A percentile compares a stretch with the other conserved stretches of the same genome.
Evolutionary conservation across 1,284 basidiomycete species (phyloP).

Genomic region (Anthracocystis walkeri): DNA sequence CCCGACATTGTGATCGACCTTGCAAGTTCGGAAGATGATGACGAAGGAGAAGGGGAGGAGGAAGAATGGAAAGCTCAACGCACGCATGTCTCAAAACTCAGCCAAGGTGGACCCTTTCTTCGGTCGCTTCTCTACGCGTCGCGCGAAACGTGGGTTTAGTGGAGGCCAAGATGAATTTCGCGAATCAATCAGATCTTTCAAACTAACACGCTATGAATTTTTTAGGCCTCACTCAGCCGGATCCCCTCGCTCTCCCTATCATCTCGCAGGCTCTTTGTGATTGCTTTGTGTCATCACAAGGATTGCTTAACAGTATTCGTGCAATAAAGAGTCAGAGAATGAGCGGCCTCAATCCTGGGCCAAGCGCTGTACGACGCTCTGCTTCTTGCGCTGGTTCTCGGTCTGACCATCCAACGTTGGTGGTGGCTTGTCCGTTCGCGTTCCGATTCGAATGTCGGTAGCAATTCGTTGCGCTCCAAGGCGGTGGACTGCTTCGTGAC

Average conservation of each 20-base stretch:
- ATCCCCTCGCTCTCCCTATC: background rate
- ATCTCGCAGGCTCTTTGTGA: background rate
- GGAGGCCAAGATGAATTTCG: slow-evolving; percentile 1
- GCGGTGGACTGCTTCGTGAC: slow-evolving; percentile 66
- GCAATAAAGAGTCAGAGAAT: background rate
- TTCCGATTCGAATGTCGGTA: slow-evolving; percentile 68
- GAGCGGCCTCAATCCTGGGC: slow-evolving; percentile 13
- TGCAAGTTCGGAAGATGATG: slow-evolving; percentile 1
- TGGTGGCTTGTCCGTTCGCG: slow-evolving; percentile 60
- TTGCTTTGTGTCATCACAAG: background rate
- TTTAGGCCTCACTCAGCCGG: background rate
- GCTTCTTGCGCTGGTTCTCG: slow-evolving; percentile 67
- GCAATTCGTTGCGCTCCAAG: slow-evolving; percentile 67
- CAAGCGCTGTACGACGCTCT: slow-evolving; percentile 61
- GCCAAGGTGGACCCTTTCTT: slow-evolving; percentile 14
- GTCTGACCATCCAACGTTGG: slow-evolving; percentile 43
- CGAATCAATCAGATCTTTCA: background rate
- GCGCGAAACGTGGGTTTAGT: slow-evolving; percentile 11
- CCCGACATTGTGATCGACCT: slow-evolving; percentile 57
- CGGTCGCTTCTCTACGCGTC: slow-evolving; percentile 30
- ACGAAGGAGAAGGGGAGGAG: background rate
- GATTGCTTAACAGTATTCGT: background rate
- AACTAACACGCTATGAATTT: background rate
- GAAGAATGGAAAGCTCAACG: slow-evolving; percentile 3
- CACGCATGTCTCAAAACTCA: slow-evolving; percentile 15